These are phyloP conservation scores for Cucumis variabilis DNA, from an alignment of 331 rosid genomes.

Conservation along the genomic window DNA sequence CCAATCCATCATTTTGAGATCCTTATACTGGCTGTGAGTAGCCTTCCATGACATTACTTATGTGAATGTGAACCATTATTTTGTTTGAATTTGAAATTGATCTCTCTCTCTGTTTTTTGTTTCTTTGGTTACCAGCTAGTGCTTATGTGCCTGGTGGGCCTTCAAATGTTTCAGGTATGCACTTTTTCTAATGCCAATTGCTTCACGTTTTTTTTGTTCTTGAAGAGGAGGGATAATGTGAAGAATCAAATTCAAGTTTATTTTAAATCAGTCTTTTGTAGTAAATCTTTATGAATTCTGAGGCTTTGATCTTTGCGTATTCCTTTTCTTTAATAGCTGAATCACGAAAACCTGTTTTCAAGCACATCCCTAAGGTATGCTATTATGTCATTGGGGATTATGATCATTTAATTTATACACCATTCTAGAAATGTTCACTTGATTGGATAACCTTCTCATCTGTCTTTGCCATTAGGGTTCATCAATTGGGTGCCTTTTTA, in stretches of 20 bases:
- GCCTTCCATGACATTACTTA: conserved; percentile 15
- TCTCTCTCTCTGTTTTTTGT: conserved; percentile 21
- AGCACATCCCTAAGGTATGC: conserved; percentile 94
- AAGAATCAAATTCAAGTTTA: conserved; percentile 16
- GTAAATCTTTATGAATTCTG: not conserved
- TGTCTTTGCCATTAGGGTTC: not conserved
- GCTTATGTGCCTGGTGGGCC: conserved; percentile 92
- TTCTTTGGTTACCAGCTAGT: conserved; percentile 58
- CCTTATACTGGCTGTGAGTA: conserved; percentile 92
- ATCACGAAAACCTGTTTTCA: conserved; percentile 72
- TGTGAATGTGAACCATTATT: not conserved
- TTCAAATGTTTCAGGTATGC: conserved; percentile 60
- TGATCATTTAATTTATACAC: conserved; percentile 3
- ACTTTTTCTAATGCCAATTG: not conserved
- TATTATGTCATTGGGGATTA: conserved; percentile 34
- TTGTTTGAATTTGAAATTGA: conserved; percentile 31
- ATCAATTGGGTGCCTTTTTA: not conserved
- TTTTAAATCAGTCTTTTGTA: not conserved
- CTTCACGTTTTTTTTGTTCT: not conserved
- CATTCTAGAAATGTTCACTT: not conserved
- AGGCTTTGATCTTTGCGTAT: conserved; percentile 9
- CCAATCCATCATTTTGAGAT: conserved; percentile 83
- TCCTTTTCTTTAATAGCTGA: conserved; percentile 44
- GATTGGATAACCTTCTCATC: not conserved
- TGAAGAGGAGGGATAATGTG: not conserved